phyloP scores from a whole-genome alignment of 306 rosid genomes.

The Mimosa pudica region DNA sequence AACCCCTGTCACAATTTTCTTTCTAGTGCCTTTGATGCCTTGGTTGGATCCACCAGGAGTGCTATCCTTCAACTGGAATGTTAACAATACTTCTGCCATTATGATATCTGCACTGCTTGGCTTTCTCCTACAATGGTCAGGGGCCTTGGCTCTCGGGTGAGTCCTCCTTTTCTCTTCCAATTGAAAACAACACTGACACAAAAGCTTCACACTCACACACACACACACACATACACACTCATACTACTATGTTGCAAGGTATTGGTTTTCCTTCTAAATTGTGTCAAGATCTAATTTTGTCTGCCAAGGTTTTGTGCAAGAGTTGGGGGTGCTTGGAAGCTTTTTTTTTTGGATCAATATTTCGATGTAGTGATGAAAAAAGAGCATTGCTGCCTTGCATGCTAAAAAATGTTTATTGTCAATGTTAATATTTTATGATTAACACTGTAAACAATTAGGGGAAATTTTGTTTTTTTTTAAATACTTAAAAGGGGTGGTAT shows the following conservation, averaged over 20 bases:
- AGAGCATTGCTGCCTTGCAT: too few species aligned
- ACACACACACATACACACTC: not conserved
- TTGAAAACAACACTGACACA: not conserved
- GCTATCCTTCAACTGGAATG: slow-evolving; percentile 75
- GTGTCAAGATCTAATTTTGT: too few species aligned
- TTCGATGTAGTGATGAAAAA: too few species aligned
- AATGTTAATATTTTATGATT: too few species aligned
- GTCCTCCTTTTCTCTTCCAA: slow-evolving; percentile 34
- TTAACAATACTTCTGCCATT: slow-evolving; percentile 57
- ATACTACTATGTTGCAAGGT: not conserved
- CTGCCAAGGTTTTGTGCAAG: too few species aligned
- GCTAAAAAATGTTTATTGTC: too few species aligned
- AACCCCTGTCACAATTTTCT: slow-evolving; percentile 77
- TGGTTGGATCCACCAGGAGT: slow-evolving; percentile 99
- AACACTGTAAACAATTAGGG: too few species aligned
- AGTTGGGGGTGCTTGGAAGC: too few species aligned
- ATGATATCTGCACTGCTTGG: slow-evolving; percentile 83
- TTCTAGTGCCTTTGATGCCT: slow-evolving; percentile 85
- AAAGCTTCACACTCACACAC: not conserved
- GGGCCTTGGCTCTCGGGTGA: slow-evolving; percentile 96
- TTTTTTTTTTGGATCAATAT: too few species aligned
- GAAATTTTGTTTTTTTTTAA: too few species aligned
- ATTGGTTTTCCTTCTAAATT: not conserved
- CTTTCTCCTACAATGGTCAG: slow-evolving; percentile 96
- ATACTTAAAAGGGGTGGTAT: too few species aligned